phyloP scores from a whole-genome alignment of 2,329 filamentous ascomycete species.

The Blastomyces percursus region DNA sequence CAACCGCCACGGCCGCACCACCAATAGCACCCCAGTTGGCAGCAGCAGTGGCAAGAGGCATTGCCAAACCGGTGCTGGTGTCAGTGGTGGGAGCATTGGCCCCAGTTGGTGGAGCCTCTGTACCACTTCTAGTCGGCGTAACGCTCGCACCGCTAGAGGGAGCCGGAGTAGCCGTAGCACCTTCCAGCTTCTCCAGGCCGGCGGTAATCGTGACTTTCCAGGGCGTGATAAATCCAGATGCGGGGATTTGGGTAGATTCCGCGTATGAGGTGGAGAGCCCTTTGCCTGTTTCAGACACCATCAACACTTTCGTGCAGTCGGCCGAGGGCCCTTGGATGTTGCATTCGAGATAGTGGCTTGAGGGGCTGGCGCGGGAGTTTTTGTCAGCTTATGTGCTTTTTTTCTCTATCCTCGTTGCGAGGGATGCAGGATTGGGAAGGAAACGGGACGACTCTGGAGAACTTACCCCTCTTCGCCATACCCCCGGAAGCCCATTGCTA shows the following conservation, averaged over 20 bases:
- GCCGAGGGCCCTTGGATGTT: background rate
- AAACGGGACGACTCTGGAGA: too few species aligned
- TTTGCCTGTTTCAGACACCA: background rate
- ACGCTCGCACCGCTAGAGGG: background rate
- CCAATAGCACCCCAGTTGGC: constrained; percentile 3
- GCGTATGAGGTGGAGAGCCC: background rate
- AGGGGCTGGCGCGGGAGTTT: background rate
- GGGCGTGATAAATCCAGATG: background rate
- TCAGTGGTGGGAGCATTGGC: background rate
- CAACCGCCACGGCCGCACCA: constrained; percentile 1
- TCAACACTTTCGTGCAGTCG: background rate
- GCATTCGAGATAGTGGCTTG: background rate
- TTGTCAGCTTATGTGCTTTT: background rate
- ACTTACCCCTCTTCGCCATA: background rate
- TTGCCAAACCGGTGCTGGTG: background rate
- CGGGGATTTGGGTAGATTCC: background rate
- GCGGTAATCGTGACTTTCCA: background rate
- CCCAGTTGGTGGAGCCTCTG: background rate
- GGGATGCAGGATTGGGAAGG: background rate
- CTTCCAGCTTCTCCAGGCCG: background rate
- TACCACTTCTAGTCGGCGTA: background rate
- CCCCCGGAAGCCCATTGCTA: background rate
- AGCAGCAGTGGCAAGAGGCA: background rate
- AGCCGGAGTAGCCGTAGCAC: background rate
- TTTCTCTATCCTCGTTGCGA: background rate